A percentile compares a stretch with the other conserved stretches of the same genome.
Evolutionary conservation across 352 stramenopile species (phyloP).

Genomic region (Globisporangium takayamanum): DNA sequence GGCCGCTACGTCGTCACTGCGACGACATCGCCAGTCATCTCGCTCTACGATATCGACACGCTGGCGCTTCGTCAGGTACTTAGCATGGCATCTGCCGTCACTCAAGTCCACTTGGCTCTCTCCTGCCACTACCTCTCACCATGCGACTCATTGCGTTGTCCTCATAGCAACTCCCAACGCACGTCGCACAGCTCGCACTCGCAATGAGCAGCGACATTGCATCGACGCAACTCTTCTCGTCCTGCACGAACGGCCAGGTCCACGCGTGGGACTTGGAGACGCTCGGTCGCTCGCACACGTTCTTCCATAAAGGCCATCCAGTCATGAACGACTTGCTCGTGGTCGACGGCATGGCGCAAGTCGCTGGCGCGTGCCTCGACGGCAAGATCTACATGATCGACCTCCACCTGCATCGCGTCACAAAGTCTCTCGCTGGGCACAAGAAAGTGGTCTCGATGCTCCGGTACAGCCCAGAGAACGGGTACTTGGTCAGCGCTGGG

Average conservation of each 20-base stretch:
- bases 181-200: conserved; percentile 30
- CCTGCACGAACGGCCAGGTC: conserved; percentile 30
- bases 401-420: conserved; percentile 17
- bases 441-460: conserved; percentile 37
- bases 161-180: conserved; percentile 44
- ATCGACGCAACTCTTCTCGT: conserved; percentile 27
- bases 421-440: conserved; percentile 32
- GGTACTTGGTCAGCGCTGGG: conserved; percentile 50
- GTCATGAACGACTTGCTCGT: conserved; percentile 36
- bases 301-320: conserved; percentile 26
- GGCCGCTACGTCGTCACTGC: conserved; percentile 42
- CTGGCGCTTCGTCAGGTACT: conserved; percentile 40
- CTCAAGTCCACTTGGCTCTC: not conserved
- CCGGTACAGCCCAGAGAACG: conserved; percentile 34
- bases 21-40: conserved; percentile 41
- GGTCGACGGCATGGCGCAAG: conserved; percentile 23
- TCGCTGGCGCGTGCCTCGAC: conserved; percentile 38
- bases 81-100: not conserved
- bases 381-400: conserved; percentile 60
- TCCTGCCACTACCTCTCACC: not conserved
- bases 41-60: conserved; percentile 43
- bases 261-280: conserved; percentile 37
- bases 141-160: not conserved
- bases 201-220: conserved; percentile 8
- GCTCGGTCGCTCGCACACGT: conserved; percentile 25